Percentiles rank a stretch among this genome's conserved stretches.
phyloP scores from a whole-genome alignment of 2,329 filamentous ascomycete species.

The Sordariomycetes sp. region DNA sequence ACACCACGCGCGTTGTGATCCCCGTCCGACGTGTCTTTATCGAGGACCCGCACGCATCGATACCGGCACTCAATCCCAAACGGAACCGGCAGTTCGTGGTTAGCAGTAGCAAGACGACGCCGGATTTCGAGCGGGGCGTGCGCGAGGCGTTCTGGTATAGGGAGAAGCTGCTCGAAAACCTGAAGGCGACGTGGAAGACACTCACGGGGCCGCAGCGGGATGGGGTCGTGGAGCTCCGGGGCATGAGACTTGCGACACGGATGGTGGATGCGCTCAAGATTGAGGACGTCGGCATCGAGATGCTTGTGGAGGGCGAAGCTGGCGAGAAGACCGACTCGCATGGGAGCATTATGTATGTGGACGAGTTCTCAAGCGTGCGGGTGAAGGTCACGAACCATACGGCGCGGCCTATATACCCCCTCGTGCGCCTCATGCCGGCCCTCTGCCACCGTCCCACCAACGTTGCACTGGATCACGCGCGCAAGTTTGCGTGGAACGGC shows the following conservation, averaged over 20 bases:
- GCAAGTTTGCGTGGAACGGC: conserved; percentile 77
- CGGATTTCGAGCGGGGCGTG: conserved; percentile 65
- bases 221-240: conserved; percentile 67
- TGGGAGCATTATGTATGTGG: conserved; percentile 17
- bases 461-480: conserved; percentile 68
- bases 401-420: conserved; percentile 52
- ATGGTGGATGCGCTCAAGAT: conserved; percentile 80
- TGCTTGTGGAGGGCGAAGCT: conserved; percentile 35
- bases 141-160: conserved; percentile 89
- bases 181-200: conserved; percentile 64
- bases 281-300: conserved; percentile 63
- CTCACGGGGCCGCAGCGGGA: conserved; percentile 36
- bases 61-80: conserved; percentile 70
- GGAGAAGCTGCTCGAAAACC: conserved; percentile 62
- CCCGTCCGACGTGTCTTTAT: conserved; percentile 67
- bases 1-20: conserved; percentile 64
- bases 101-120: conserved; percentile 66
- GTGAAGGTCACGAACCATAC: conserved; percentile 70
- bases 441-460: conserved; percentile 62
- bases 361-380: conserved; percentile 55
- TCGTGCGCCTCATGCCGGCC: conserved; percentile 67
- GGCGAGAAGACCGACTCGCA: conserved; percentile 17
- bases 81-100: conserved; percentile 91
- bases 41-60: conserved; percentile 63
- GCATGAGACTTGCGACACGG: conserved; percentile 59